phyloP scores from a whole-genome alignment of 2,329 filamentous ascomycete genomes.

The Coccinonectria pachysandricola region DNA sequence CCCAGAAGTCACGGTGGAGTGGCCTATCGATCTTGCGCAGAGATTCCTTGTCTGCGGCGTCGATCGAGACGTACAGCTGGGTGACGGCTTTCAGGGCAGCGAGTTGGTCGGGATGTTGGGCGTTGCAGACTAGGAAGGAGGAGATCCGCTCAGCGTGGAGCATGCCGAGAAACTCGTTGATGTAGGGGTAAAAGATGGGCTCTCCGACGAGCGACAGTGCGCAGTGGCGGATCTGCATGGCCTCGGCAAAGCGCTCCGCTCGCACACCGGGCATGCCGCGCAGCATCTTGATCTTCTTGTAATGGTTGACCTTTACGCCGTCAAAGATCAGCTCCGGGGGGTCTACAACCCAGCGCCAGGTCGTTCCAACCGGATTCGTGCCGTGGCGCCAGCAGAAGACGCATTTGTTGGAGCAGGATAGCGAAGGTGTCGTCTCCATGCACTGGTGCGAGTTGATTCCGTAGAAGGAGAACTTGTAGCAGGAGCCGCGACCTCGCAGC shows the following conservation, averaged over 20 bases:
- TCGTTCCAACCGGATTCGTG: conserved; percentile 92
- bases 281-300: conserved; percentile 97
- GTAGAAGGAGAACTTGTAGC: conserved; percentile 97
- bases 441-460: conserved; percentile 93
- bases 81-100: conserved; percentile 75
- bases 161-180: conserved; percentile 81
- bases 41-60: conserved; percentile 82
- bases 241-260: conserved; percentile 84
- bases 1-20: conserved; percentile 94
- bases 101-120: conserved; percentile 88
- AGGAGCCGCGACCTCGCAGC: conserved; percentile 82
- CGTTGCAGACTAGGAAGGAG: conserved; percentile 93
- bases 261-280: conserved; percentile 86
- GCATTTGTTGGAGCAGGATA: conserved; percentile 96
- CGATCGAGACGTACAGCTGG: conserved; percentile 92
- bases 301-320: conserved; percentile 84
- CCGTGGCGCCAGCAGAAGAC: conserved; percentile 99
- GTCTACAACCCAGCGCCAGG: conserved; percentile 93
- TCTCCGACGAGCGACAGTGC: conserved; percentile 88
- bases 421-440: conserved; percentile 94
- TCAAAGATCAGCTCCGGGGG: conserved; percentile 81
- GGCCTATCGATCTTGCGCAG: conserved; percentile 84
- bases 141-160: conserved; percentile 81
- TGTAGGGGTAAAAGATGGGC: conserved; percentile 97
- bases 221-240: conserved; percentile 87